Conservation (phyloP, 192 early-diverging fungal species). For the Entrophospora sp. region DNA sequence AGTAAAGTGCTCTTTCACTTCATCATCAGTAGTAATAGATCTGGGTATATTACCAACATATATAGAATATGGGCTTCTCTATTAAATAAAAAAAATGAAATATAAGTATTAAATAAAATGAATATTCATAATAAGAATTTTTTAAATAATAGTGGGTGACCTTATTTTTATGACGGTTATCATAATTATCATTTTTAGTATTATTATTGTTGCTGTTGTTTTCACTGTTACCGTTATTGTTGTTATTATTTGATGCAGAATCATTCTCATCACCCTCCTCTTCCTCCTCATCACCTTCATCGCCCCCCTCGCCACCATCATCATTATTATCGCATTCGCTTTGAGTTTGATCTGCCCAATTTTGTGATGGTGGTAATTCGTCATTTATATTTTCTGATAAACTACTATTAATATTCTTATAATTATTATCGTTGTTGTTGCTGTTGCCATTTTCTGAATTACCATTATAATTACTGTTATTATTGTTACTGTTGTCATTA, state of each 20-base stretch:
- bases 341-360: conserved; percentile 6
- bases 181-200: too few relatives aligned
- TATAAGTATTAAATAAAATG: background rate
- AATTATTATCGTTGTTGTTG: background rate
- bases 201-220: too few relatives aligned
- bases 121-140: too few relatives aligned
- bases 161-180: too few relatives aligned
- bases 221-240: too few relatives aligned
- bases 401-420: too few relatives aligned
- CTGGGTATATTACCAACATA: background rate
- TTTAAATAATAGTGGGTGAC: too few relatives aligned
- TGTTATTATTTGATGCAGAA: background rate
- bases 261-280: background rate
- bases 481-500: background rate
- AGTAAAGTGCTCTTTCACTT: background rate
- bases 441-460: background rate
- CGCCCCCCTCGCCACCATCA: too few relatives aligned
- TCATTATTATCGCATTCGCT: background rate
- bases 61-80: background rate
- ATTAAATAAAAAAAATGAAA: background rate
- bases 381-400: background rate
- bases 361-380: background rate
- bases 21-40: background rate
- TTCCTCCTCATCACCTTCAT: background rate
- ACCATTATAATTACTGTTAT: background rate